These are phyloP conservation scores for Orbilia javanica DNA, from an alignment of 2,329 filamentous ascomycete species.

Conservation along the genomic window DNA sequence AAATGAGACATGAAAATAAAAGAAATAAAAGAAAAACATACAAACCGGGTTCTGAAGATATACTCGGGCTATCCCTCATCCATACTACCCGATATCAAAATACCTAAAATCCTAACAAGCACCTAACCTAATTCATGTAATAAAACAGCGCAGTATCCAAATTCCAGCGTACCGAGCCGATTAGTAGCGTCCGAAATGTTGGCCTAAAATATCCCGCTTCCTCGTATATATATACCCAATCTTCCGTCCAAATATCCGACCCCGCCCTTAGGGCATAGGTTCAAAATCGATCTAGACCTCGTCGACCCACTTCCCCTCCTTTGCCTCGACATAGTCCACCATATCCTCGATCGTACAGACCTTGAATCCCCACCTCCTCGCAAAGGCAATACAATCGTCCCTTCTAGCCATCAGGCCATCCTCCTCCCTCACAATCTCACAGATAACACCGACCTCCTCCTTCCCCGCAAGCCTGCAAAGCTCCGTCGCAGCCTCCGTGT, in stretches of 20 bases:
- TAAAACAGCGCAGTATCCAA: not conserved
- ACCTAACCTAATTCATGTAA: not conserved
- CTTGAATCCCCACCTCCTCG: slow-evolving; percentile 86
- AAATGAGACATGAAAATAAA: not conserved
- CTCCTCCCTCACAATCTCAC: slow-evolving; percentile 91
- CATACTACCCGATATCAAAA: not conserved
- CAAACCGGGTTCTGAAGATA: not conserved
- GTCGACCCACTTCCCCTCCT: slow-evolving; percentile 71
- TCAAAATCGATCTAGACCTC: too few relatives aligned
- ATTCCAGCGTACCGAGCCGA: not conserved
- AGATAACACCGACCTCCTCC: slow-evolving; percentile 82
- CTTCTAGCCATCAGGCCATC: slow-evolving; percentile 88
- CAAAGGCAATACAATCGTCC: slow-evolving; percentile 89
- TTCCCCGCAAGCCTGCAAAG: slow-evolving; percentile 88
- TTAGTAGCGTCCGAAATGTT: not conserved
- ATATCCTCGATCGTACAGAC: slow-evolving; percentile 96
- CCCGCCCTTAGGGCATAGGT: too few relatives aligned
- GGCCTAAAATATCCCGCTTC: not conserved
- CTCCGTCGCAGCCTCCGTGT: slow-evolving; percentile 94
- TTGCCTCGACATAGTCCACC: slow-evolving; percentile 81
- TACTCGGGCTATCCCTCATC: not conserved
- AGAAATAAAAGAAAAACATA: slow-evolving; percentile 6
- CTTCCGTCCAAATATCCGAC: too few relatives aligned
- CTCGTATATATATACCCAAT: not conserved
- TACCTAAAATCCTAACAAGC: not conserved